Base-by-base conservation (phyloP, 768 basidiomycete genomes). In the Suillus hirtellus region DNA sequence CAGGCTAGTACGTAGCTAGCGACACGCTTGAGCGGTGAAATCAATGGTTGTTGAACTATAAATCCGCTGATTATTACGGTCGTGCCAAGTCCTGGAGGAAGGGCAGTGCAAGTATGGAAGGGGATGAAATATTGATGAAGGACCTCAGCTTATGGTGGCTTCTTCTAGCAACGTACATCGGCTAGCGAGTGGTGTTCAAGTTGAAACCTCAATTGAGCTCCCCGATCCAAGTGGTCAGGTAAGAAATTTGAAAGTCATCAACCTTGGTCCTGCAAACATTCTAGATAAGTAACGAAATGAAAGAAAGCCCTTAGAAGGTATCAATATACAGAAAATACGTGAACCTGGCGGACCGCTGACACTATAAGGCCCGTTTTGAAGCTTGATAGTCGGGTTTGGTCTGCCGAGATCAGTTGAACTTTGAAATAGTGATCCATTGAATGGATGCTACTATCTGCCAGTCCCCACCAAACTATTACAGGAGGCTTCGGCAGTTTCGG, bases 401-500 rank as follows among this genome's bases (percentile, higher is more conserved):
- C 40, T 40, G 14, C 40, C 8, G 27, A 27, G 27, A 27, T 27
- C 27, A 27, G 27, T 27, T 27, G 43, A 19, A 43, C 17, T 43
- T 43, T 43, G 2, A 19, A 43, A 19, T 44, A 10, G 43, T 31
- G 31, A 31, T 3, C 31, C 31, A 31, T 31, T 31, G 31, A 4
- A 31, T 31, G 31, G 31, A 31, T 31, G 31, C 31, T 27, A 27
- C 27, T 27, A 27, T 27, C 5, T 7, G 31, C 31, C 0, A 31
- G 31, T 31, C 31, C 31, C 31, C 31, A 31, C 31, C 31, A 31
- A 31, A 31, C 31, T 31, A 31, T 31, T 31, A 31, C 27, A 19
- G 17, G 9, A 50, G 27, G 9, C 17, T 56, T 54, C 53, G 53
- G 53, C 53, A 35, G 35, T 37, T 54, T 31, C 53, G 53, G 53